These are phyloP conservation scores for Hydnomerulius pinastri DNA, from an alignment of 768 basidiomycete genomes.

Conservation along the genomic window DNA sequence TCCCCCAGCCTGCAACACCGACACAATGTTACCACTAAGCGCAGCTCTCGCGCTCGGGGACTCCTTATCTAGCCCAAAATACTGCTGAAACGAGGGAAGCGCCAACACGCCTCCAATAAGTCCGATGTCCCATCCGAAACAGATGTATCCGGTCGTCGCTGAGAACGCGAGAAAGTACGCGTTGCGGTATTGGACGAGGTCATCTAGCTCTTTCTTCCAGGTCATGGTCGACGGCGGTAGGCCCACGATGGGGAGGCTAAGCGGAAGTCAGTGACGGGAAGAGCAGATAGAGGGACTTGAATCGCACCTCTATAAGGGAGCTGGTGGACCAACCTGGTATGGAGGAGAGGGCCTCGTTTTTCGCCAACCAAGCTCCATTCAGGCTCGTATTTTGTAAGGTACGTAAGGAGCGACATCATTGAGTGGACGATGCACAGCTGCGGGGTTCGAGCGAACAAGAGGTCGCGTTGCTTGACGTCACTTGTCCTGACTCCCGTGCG, in stretches of 20 bases:
- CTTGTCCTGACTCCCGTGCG: too few species aligned
- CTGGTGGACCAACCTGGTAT: background rate
- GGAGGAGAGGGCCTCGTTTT: background rate
- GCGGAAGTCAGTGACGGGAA: background rate
- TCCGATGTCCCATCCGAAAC: slow-evolving; percentile 41
- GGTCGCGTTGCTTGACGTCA: too few species aligned
- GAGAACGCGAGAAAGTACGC: slow-evolving; percentile 37
- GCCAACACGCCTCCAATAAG: slow-evolving; percentile 38
- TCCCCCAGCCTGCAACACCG: slow-evolving; percentile 38
- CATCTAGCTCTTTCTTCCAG: slow-evolving; percentile 21
- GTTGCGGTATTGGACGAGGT: slow-evolving; percentile 32
- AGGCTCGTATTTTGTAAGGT: background rate
- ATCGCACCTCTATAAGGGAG: background rate
- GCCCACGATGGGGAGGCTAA: background rate
- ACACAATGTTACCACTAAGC: slow-evolving; percentile 39
- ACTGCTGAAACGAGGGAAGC: slow-evolving; percentile 37
- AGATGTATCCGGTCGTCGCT: slow-evolving; percentile 36
- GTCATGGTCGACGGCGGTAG: slow-evolving; percentile 11
- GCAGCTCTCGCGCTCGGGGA: slow-evolving; percentile 25
- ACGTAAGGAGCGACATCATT: background rate
- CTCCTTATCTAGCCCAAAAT: slow-evolving; percentile 33
- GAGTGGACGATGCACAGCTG: slow-evolving; percentile 1
- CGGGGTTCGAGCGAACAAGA: background rate
- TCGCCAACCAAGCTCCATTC: too few species aligned
- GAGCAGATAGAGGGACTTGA: background rate